These are phyloP conservation scores for Picochlorum sp. DNA, from an alignment of 139 green algal genomes.

Conservation along the genomic window DNA sequence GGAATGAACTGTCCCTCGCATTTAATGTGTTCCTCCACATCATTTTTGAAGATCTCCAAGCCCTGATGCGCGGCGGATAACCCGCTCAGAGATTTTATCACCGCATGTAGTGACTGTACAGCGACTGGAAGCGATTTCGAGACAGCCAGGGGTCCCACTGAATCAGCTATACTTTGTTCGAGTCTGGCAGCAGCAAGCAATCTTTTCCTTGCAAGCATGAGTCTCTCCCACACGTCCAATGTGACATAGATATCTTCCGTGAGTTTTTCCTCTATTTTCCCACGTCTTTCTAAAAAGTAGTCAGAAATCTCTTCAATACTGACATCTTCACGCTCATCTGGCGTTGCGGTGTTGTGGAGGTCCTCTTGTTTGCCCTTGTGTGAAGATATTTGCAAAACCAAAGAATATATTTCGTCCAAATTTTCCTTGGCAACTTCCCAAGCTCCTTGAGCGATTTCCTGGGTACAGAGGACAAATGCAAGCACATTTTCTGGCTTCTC, in stretches of 20 bases:
- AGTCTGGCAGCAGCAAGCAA: conserved; percentile 36
- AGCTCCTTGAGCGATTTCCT: conserved; percentile 26
- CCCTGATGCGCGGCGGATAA: too few relatives aligned
- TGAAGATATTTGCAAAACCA: background rate
- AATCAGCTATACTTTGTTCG: conserved; percentile 41
- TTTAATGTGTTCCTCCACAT: conserved; percentile 11
- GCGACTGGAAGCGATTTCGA: conserved; percentile 33
- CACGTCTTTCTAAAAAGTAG: conserved; percentile 18
- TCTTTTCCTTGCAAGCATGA: background rate
- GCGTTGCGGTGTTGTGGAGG: background rate
- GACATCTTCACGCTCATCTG: background rate
- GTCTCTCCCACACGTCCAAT: background rate
- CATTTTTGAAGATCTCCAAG: conserved; percentile 1
- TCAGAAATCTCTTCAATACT: conserved; percentile 20
- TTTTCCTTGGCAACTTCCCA: conserved; percentile 17
- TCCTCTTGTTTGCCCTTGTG: background rate
- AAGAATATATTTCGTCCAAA: background rate
- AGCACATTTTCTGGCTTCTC: conserved; percentile 39
- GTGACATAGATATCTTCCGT: background rate
- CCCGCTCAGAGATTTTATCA: conserved; percentile 13
- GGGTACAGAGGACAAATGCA: conserved; percentile 44
- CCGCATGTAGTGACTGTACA: conserved; percentile 39
- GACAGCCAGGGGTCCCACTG: conserved; percentile 43
- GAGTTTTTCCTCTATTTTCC: background rate
- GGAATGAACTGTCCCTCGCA: conserved; percentile 33